Percentiles rank a stretch among this genome's conserved stretches.
These are phyloP conservation scores for Acanthamoeba divionensis DNA, from an alignment of 208 protist species.

Conservation along the genomic window DNA sequence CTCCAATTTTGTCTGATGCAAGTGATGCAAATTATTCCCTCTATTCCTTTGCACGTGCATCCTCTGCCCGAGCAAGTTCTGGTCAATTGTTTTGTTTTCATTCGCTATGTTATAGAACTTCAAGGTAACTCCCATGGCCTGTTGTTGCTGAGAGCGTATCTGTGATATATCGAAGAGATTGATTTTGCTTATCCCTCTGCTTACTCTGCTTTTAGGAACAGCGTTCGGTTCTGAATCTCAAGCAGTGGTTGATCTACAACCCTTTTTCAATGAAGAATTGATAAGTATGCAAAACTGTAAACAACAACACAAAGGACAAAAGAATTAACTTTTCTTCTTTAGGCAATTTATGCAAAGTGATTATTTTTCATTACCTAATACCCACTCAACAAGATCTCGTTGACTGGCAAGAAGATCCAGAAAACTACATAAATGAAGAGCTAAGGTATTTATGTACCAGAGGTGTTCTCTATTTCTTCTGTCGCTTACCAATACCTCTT, in stretches of 20 bases:
- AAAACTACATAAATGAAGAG: constrained; percentile 39
- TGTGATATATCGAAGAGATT: background rate
- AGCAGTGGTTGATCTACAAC: background rate
- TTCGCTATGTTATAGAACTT: background rate
- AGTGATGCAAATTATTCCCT: background rate
- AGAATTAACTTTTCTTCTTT: background rate
- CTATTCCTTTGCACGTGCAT: background rate
- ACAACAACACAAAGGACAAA: background rate
- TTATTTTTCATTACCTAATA: background rate
- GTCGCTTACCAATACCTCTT: background rate
- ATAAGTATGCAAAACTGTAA: too few species aligned
- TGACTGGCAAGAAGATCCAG: background rate
- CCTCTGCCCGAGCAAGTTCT: background rate
- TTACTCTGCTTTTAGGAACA: background rate
- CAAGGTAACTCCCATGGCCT: background rate
- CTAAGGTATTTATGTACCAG: background rate
- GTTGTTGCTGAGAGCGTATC: too few species aligned
- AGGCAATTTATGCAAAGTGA: background rate
- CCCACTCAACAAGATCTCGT: background rate
- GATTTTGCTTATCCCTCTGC: background rate
- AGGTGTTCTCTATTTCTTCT: background rate
- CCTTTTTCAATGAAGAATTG: background rate
- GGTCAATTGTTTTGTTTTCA: background rate
- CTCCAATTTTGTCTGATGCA: constrained; percentile 1
- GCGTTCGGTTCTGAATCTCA: background rate